Evolutionary conservation across 768 basidiomycete species (phyloP), one percentile per base, ranked within the genome.

Genomic region (Hygrophoropsis aurantiaca): DNA sequence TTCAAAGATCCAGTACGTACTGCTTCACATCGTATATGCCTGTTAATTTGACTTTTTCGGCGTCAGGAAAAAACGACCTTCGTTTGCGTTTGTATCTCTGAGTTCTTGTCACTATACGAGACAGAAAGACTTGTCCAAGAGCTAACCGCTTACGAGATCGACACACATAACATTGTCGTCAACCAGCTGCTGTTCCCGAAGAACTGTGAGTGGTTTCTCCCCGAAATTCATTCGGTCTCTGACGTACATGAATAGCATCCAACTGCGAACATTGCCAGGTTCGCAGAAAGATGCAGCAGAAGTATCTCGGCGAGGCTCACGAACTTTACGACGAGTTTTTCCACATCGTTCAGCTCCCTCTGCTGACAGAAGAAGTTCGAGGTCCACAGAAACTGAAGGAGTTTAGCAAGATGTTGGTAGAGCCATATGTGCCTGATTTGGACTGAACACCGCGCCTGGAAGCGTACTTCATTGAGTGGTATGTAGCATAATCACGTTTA

Each of bases 301-400:
- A 97, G 68, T 99, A 99, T 67, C 81, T 99, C 18, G 79, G 77
- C 40, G 97, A 98, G 70, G 94, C 95, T 13, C 91, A 97, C 68
- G 95, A 97, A 62, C 84, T 98, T 40, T 97, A 97, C 64, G 91
- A 92, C 67, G 93, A 97, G 58, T 97, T 95, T 66, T 99, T 98
- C 84, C 94, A 99, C 67, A 97, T 99, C 57, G 71, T 97, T 13
- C 83, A 87, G 64, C 79, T 99, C 40, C 97, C 97, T 2, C 71
- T 99, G 27, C 81, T 98, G 44, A 97, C 94, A 4, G 94, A 98
- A 64, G 97, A 98, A 69, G 95, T 98, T 4, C 80, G 97, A 58
- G 97, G 97, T 4, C 90, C 92, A 0, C 87, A 93, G 67, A 94
- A 90, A 72, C 80, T 99, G 49, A 84, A 85, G 59, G 85, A 90